phyloP scores from a whole-genome alignment of 352 stramenopile genomes.

The Phytophthora hibernalis region DNA sequence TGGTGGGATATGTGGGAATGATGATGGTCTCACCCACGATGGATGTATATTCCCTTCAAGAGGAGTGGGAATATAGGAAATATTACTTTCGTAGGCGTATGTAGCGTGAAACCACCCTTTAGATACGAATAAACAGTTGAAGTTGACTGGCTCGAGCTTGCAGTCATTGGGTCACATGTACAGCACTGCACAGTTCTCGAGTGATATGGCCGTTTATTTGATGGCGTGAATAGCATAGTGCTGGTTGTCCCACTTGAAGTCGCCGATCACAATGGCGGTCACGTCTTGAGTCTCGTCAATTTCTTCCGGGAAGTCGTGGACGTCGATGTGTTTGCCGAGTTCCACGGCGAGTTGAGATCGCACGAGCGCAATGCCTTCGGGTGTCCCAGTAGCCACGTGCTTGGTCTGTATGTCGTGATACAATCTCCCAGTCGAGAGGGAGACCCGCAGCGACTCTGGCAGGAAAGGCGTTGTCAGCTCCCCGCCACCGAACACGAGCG shows the following conservation, averaged over 20 bases:
- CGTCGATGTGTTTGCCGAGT: conserved; percentile 61
- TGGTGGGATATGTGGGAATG: conserved; percentile 10
- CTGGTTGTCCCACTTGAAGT: conserved; percentile 61
- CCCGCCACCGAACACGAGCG: conserved; percentile 64
- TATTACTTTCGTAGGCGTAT: background rate
- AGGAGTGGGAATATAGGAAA: background rate
- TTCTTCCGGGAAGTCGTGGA: conserved; percentile 47
- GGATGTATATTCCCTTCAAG: background rate
- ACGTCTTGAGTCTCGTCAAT: conserved; percentile 11
- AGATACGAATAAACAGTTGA: conserved; percentile 13
- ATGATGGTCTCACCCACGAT: background rate
- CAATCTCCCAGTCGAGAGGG: conserved; percentile 65
- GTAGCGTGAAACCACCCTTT: background rate
- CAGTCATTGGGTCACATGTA: background rate
- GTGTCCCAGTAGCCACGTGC: conserved; percentile 39
- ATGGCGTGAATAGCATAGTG: conserved; percentile 55
- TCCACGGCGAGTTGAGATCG: conserved; percentile 81
- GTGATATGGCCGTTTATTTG: conserved; percentile 21
- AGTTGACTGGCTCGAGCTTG: conserved; percentile 6
- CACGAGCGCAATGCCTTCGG: conserved; percentile 58
- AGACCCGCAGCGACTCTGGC: conserved; percentile 66
- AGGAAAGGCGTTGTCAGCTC: conserved; percentile 62
- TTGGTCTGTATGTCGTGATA: conserved; percentile 77
- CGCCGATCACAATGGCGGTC: conserved; percentile 38
- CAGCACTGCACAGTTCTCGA: background rate